Percentiles rank a stretch among this genome's conserved stretches.
Evolutionary conservation across 2,329 filamentous ascomycete genomes (phyloP).

Genomic region (Calonectria pseudoturangicola): DNA sequence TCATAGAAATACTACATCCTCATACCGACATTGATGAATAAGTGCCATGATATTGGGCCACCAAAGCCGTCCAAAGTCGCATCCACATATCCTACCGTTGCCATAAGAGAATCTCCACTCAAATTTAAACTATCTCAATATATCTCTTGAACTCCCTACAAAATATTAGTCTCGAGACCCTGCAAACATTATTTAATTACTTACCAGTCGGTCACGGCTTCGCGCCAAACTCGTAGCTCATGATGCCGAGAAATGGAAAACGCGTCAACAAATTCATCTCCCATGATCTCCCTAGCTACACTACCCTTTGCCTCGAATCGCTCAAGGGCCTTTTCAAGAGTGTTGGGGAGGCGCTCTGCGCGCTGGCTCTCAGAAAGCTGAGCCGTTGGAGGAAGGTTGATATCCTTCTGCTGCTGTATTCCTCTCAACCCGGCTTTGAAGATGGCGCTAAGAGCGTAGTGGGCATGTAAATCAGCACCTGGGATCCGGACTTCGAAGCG

Average conservation of each 20-base stretch:
- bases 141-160: constrained; percentile 36
- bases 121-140: constrained; percentile 21
- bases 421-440: constrained; percentile 82
- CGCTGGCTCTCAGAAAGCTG: not conserved
- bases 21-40: no score
- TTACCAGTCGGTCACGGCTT: constrained; percentile 86
- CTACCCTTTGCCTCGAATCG: constrained; percentile 78
- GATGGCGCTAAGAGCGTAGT: constrained; percentile 81
- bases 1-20: no score
- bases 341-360: constrained; percentile 69
- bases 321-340: constrained; percentile 79
- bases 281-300: constrained; percentile 82
- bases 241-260: constrained; percentile 80
- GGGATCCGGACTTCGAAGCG: constrained; percentile 83
- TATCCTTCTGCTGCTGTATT: constrained; percentile 84
- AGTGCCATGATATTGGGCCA: not conserved
- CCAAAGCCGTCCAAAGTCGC: not conserved
- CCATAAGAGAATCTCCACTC: no score
- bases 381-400: constrained; percentile 76
- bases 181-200: constrained; percentile 56
- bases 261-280: constrained; percentile 84
- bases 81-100: not conserved
- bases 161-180: not conserved
- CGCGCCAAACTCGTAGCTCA: constrained; percentile 82
- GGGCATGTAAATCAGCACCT: constrained; percentile 82